These are phyloP conservation scores for Hysterium pulicare DNA, from an alignment of 2,329 filamentous ascomycete genomes.

Conservation along the genomic window DNA sequence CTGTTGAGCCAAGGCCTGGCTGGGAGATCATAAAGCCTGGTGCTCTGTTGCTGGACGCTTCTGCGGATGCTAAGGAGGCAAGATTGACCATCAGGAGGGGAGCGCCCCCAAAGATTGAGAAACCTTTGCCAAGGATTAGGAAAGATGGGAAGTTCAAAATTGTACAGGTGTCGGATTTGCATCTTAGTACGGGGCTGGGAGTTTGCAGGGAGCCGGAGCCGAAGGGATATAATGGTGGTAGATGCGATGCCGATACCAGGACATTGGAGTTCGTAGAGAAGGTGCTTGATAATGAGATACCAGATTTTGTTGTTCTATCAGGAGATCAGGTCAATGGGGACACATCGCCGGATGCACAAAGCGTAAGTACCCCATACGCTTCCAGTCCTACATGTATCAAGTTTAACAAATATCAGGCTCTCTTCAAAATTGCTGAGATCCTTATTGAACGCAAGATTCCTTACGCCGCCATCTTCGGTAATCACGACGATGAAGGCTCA, in stretches of 20 bases:
- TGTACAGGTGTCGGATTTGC: conserved; percentile 90
- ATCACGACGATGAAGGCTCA: conserved; percentile 91
- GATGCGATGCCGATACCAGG: conserved; percentile 86
- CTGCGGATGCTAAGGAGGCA: conserved; percentile 61
- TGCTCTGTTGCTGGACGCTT: conserved; percentile 63
- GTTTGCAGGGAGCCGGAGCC: conserved; percentile 83
- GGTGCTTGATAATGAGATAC: conserved; percentile 87
- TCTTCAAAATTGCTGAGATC: conserved; percentile 87
- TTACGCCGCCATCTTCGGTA: conserved; percentile 92
- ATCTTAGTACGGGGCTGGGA: conserved; percentile 86
- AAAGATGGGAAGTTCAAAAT: conserved; percentile 97
- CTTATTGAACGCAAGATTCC: conserved; percentile 86
- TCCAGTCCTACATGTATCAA: neutral
- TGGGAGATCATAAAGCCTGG: conserved; percentile 74
- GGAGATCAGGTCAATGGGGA: conserved; percentile 97
- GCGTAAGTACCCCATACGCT: conserved; percentile 51
- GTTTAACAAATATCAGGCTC: conserved; percentile 53
- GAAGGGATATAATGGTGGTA: conserved; percentile 64
- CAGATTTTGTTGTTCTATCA: conserved; percentile 85
- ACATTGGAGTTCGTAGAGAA: conserved; percentile 85
- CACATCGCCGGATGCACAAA: conserved; percentile 85
- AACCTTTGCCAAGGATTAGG: conserved; percentile 71
- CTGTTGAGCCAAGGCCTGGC: conserved; percentile 79
- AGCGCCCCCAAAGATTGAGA: conserved; percentile 59
- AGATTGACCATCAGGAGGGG: conserved; percentile 79